phyloP scores from a whole-genome alignment of 768 basidiomycete genomes.

The Mycena rosella region DNA sequence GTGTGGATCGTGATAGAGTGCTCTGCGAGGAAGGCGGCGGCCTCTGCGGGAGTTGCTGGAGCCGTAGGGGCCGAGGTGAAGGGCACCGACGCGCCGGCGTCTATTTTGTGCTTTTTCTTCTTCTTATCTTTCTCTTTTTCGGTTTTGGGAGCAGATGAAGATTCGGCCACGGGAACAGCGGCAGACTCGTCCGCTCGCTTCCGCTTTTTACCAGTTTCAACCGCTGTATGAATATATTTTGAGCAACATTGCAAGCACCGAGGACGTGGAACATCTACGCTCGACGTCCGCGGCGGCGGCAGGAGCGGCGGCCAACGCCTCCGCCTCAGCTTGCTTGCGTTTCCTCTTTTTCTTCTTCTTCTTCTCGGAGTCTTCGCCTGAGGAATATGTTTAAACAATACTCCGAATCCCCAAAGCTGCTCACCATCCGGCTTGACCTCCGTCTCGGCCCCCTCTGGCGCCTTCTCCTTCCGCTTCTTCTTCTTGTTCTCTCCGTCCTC shows the following conservation, averaged over 20 bases:
- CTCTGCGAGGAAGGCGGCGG: slow-evolving; percentile 73
- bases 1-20: slow-evolving; percentile 82
- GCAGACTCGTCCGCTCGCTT: slow-evolving; percentile 48
- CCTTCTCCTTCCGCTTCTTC: slow-evolving; percentile 38
- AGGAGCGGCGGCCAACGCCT: slow-evolving; percentile 47
- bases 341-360: slow-evolving; percentile 38
- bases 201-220: slow-evolving; percentile 54
- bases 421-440: slow-evolving; percentile 55
- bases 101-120: slow-evolving; percentile 51
- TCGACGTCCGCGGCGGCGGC: slow-evolving; percentile 50
- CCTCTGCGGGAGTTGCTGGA: slow-evolving; percentile 53
- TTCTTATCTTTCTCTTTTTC: slow-evolving; percentile 40
- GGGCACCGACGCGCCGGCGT: slow-evolving; percentile 37
- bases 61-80: slow-evolving; percentile 40
- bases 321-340: slow-evolving; percentile 56
- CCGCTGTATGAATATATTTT: slow-evolving; percentile 17
- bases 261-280: slow-evolving; percentile 36
- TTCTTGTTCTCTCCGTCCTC: slow-evolving; percentile 40
- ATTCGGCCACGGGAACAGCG: slow-evolving; percentile 35
- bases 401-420: slow-evolving; percentile 22
- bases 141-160: slow-evolving; percentile 30
- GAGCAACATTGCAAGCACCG: slow-evolving; percentile 13
- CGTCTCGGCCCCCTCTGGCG: slow-evolving; percentile 54
- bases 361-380: slow-evolving; percentile 23
- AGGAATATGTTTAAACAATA: slow-evolving; percentile 3